Base-by-base conservation (phyloP, 2,329 filamentous ascomycete genomes). In the Pezicula neosporulosa region DNA sequence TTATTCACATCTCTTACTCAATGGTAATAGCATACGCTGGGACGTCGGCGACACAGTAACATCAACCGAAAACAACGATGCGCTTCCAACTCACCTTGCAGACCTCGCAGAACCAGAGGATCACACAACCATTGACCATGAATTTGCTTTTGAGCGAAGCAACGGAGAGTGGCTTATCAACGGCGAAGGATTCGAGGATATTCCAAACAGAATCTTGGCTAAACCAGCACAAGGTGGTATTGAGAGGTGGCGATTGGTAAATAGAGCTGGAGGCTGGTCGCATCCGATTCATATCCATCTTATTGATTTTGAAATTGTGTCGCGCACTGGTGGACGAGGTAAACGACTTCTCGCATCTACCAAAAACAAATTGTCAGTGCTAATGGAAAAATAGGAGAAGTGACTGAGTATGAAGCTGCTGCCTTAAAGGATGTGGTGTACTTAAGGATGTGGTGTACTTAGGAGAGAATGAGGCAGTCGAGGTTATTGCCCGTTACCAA, bases 371-470 rank as follows among this genome's bases (percentile, higher is more conserved):
- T n/a, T n/a, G n/a, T n/a, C n/a, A n/a, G n/a, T n/a, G n/a, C n/a
- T n/a, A n/a, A n/a, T n/a, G n/a, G n/a, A n/a, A n/a, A n/a, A n/a
- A n/a, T n/a, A n/a, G n/a, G n/a, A n/a, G n/a, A n/a, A n/a, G n/a
- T n/a, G n/a, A n/a, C n/a, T n/a, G n/a, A 75, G 0, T 82, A 83
- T 57, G 80, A 83, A 63, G 65, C 67, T 1, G 73, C 70, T 1
- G 79, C 75, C n/a, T n/a, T n/a, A n/a, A n/a, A n/a, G n/a, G n/a
- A n/a, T n/a, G n/a, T n/a, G n/a, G n/a, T n/a, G n/a, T n/a, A 0
- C 70, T 81, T n/a, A 82, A 83, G 63, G 80, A 83, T 56, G 75
- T 81, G 2, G 77, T 82, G 3, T 77, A 77, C 71, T 68, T 83
- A 1, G 75, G 71, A 6, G 66, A 65, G 1, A 71, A 72, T 12